Evolutionary conservation across 352 stramenopile genomes (phyloP).

Genomic region (Globisporangium canariense): DNA sequence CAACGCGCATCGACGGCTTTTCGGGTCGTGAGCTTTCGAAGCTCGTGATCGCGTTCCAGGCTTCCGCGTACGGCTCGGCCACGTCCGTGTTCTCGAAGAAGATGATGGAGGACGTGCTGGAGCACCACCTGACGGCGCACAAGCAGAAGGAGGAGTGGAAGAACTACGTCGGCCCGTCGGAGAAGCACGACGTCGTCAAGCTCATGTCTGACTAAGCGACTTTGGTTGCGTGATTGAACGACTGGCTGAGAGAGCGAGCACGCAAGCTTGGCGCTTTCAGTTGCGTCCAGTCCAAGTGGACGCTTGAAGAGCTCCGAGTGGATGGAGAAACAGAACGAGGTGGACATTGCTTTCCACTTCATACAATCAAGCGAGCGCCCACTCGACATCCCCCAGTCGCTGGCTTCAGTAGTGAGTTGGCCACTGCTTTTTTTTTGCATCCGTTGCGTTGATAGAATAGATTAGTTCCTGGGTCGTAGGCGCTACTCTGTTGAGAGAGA

Average conservation of each 20-base stretch:
- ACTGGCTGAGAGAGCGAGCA: neutral
- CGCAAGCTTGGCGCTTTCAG: constrained; percentile 4
- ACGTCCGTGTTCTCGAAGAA: constrained; percentile 92
- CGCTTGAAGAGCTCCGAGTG: neutral
- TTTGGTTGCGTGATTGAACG: neutral
- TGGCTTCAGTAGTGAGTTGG: constrained; percentile 12
- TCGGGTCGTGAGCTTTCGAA: constrained; percentile 99
- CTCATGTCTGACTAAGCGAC: constrained; percentile 47
- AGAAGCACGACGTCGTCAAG: constrained; percentile 50
- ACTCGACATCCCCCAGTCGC: neutral
- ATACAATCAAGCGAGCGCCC: neutral
- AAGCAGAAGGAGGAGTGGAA: constrained; percentile 93
- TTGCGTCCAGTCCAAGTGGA: constrained; percentile 8
- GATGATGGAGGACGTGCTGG: constrained; percentile 92
- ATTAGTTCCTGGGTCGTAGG: constrained; percentile 83
- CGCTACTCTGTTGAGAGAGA: constrained; percentile 59
- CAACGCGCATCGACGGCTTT: constrained; percentile 95
- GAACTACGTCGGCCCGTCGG: constrained; percentile 60
- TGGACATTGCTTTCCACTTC: neutral
- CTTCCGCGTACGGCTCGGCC: constrained; percentile 94
- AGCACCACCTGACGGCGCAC: constrained; percentile 93
- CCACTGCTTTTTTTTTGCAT: constrained; percentile 11
- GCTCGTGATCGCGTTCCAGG: constrained; percentile 99
- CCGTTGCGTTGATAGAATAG: constrained; percentile 64
- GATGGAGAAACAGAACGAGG: neutral